Evolutionary conservation across 768 basidiomycete species (phyloP).

Genomic region (Leucosporidium creatinivorum): DNA sequence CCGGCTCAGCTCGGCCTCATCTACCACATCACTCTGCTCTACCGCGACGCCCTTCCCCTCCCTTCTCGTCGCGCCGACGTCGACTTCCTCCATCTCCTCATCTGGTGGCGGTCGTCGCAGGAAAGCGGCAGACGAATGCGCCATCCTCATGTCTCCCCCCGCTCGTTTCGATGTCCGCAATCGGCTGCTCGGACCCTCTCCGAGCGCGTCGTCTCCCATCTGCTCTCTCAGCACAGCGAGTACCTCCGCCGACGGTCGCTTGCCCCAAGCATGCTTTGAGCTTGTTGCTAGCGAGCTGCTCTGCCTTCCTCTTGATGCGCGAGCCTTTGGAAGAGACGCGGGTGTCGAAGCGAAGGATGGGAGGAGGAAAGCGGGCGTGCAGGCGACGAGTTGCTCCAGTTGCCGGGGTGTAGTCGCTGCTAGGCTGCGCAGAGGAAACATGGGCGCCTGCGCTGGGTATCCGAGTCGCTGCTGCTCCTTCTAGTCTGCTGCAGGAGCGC

Average conservation of each 20-base stretch:
- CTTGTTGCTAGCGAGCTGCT: not conserved
- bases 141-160: not conserved
- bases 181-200: not conserved
- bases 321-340: not conserved
- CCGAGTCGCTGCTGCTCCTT: not conserved
- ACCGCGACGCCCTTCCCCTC: not conserved
- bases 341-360: constrained; percentile 11
- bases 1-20: not conserved
- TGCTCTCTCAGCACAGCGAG: not conserved
- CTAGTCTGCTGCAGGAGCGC: not conserved
- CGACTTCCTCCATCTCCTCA: not conserved
- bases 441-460: not conserved
- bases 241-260: not conserved
- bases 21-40: not conserved
- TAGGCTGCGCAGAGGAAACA: constrained; percentile 2
- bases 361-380: constrained; percentile 22
- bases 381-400: constrained; percentile 5
- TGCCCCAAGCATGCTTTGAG: too few relatives aligned
- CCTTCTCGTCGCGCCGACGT: not conserved
- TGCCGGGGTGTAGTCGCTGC: not conserved
- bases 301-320: not conserved
- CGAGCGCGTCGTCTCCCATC: not conserved
- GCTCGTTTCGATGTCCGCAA: not conserved
- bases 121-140: not conserved
- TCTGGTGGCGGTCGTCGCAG: not conserved